A percentile compares a stretch with the other conserved stretches of the same genome.
Conservation (phyloP, 495 filamentous ascomycete genomes). For the Penicillium steckii region DNA sequence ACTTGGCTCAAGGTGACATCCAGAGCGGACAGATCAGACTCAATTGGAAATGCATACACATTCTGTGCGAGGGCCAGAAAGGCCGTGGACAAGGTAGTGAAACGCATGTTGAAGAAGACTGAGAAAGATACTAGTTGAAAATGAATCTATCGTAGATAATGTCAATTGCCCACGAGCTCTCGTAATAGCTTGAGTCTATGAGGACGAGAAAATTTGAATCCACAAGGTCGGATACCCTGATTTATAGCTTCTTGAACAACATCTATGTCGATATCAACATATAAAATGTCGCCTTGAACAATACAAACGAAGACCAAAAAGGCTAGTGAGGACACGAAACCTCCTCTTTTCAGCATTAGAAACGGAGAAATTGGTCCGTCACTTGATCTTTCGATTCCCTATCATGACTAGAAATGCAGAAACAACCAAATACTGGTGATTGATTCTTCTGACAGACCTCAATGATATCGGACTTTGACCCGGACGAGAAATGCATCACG, state of each 20-base stretch:
- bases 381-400: not conserved
- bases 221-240: not conserved
- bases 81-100: slow-evolving; percentile 14
- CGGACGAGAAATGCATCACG: not conserved
- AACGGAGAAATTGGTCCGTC: not conserved
- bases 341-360: not conserved
- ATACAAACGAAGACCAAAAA: not conserved
- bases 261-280: not conserved
- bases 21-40: slow-evolving; percentile 43
- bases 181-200: not conserved
- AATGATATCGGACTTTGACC: slow-evolving; percentile 2
- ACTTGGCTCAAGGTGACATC: slow-evolving; percentile 52
- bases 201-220: not conserved
- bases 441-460: slow-evolving; percentile 2
- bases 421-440: slow-evolving; percentile 4
- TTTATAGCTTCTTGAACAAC: not conserved
- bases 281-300: not conserved
- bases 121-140: not conserved
- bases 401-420: not conserved
- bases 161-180: not conserved
- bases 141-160: too few species aligned
- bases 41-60: slow-evolving; percentile 38
- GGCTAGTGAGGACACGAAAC: not conserved
- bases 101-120: slow-evolving; percentile 15
- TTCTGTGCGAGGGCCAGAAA: slow-evolving; percentile 45